phyloP scores from a whole-genome alignment of 371 early-diverging fungal genomes.

The Rhizopus delemar region DNA sequence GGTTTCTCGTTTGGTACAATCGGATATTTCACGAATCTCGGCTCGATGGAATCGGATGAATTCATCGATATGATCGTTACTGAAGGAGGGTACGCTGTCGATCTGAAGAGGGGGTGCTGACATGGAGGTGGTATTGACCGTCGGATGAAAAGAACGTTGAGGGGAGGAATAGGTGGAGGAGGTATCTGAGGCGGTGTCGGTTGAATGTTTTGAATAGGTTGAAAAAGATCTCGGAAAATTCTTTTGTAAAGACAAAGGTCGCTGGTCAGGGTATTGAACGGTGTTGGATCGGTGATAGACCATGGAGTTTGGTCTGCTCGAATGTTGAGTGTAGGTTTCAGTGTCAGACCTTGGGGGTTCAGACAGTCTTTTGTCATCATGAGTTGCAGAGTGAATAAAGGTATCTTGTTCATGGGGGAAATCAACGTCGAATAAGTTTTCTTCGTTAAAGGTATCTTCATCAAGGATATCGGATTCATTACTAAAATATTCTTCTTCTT shows the following conservation, averaged over 20 bases:
- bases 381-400: constrained; percentile 21
- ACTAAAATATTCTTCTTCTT: constrained; percentile 30
- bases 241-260: constrained; percentile 24
- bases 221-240: constrained; percentile 24
- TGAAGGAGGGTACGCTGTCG: constrained; percentile 27
- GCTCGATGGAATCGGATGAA: constrained; percentile 79
- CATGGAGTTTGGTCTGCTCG: constrained; percentile 19
- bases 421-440: constrained; percentile 54
- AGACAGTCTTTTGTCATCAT: not conserved
- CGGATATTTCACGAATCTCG: constrained; percentile 79
- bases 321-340: not conserved
- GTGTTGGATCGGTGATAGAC: constrained; percentile 3
- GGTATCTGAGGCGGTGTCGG: constrained; percentile 16
- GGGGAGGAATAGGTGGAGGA: constrained; percentile 9
- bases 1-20: constrained; percentile 79
- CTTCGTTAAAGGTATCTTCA: constrained; percentile 53
- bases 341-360: not conserved
- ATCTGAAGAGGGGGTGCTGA: constrained; percentile 2
- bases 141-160: not conserved
- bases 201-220: constrained; percentile 21
- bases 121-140: not conserved
- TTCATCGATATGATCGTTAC: constrained; percentile 56
- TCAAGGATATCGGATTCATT: constrained; percentile 44
- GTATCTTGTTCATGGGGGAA: constrained; percentile 52
- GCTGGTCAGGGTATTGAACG: not conserved